Evolutionary conservation across 1,284 basidiomycete species (phyloP).

Genomic region (Tilletia horrida): DNA sequence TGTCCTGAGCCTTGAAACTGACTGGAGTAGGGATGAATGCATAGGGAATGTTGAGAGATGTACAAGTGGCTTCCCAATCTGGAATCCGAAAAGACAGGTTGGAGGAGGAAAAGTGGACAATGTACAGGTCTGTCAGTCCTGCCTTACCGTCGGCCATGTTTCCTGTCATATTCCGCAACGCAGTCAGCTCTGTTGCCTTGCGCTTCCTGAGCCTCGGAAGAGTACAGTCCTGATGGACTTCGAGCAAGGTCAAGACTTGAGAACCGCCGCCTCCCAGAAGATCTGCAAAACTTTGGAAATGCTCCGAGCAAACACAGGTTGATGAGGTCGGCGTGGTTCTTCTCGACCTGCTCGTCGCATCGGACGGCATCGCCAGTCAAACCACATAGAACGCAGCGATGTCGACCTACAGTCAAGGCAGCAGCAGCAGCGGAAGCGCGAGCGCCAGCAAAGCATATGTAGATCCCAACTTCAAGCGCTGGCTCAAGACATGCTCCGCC

Average conservation of each 20-base stretch:
- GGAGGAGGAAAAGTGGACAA: slow-evolving; percentile 44
- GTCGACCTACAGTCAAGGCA: background rate
- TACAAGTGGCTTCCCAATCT: slow-evolving; percentile 43
- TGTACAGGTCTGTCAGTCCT: slow-evolving; percentile 28
- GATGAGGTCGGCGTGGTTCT: background rate
- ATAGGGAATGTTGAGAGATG: slow-evolving; percentile 39
- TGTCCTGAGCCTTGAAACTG: slow-evolving; percentile 26
- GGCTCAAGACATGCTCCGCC: slow-evolving; percentile 13
- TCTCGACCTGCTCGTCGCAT: background rate
- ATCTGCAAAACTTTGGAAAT: background rate
- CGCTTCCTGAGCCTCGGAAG: too few species aligned
- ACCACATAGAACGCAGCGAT: background rate
- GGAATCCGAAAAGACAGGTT: slow-evolving; percentile 44
- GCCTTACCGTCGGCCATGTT: background rate
- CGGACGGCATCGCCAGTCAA: background rate
- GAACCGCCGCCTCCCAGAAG: too few species aligned
- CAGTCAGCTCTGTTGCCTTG: too few species aligned
- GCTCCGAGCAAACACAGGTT: background rate
- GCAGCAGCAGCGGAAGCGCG: background rate
- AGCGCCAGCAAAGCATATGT: background rate
- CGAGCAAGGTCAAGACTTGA: too few species aligned
- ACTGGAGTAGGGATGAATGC: slow-evolving; percentile 41
- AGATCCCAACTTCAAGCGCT: slow-evolving; percentile 6
- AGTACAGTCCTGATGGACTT: too few species aligned
- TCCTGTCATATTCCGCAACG: background rate